Base-by-base conservation (phyloP, 768 basidiomycete genomes). In the Psilocybe subaeruginosa region DNA sequence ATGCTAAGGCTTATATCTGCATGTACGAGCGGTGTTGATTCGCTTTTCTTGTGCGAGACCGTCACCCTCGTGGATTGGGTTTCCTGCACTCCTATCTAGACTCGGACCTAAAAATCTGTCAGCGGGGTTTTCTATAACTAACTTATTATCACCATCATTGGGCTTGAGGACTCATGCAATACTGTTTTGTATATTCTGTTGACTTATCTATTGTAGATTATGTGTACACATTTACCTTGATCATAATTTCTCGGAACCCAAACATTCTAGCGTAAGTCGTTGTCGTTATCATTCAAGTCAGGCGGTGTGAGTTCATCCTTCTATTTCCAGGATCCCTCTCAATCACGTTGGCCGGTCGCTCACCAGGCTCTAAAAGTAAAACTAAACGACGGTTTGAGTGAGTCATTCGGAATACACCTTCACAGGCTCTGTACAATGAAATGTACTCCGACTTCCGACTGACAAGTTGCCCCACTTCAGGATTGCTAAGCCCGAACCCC, bases 1-100 rank as follows among this genome's bases (percentile, higher is more conserved):
- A 89, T 73, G 88, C 89, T 60, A 96, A 92, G 73, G 95, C 95
- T 37, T 99, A 97, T 73, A 84, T 97, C 53, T 94, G 94, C 76
- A 95, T 96, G 88, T 94, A 93, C 70, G 92, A 94, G 77, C 83
- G 90, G 56, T 78, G 90, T 68, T 88, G 67, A 76, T 35, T 33
- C 16, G 8, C 50, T 51, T 37, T 35, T 27, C 30, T n/a, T 53
- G 14, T 11, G 19, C 45, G 33, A 37, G 14, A 17, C 12, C n/a
- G 6, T 53, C 27, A 12, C 14, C 9, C 30, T 12, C 14, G 14
- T 39, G 37, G 37, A 39, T 14, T 8, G 37, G 8, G 7, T 39
- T 39, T 14, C 3, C 19, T 4, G 35, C 29, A 51, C 14, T 33
- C 23, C 33, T 37, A n/a, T 35, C 8, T 17, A 29, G 19, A 33